These are phyloP conservation scores for Athelia sp. DNA, from an alignment of 1,284 basidiomycete species.

Conservation along the genomic window DNA sequence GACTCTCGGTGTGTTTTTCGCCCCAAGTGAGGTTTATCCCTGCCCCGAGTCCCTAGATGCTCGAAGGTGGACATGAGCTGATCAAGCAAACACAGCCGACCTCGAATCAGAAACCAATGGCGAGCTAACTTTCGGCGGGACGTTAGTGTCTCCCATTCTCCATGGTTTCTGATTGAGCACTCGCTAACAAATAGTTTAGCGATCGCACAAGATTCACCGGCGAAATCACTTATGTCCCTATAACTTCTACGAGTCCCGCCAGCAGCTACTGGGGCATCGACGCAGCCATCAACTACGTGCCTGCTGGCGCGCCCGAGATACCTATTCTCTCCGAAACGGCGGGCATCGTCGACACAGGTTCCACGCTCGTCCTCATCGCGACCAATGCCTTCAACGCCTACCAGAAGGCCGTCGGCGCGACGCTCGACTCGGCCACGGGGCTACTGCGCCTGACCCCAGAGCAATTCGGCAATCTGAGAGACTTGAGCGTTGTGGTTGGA, in stretches of 20 bases:
- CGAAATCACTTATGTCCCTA: constrained; percentile 9
- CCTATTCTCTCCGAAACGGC: constrained; percentile 5
- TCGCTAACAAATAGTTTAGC: constrained; percentile 8
- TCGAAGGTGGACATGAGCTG: too few species aligned
- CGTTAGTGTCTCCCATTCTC: not conserved
- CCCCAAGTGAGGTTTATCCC: not conserved
- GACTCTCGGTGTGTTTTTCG: constrained; percentile 3
- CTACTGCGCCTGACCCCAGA: constrained; percentile 26
- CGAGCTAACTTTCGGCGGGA: constrained; percentile 16
- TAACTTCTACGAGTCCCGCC: constrained; percentile 7
- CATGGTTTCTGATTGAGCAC: not conserved
- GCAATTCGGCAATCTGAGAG: constrained; percentile 27
- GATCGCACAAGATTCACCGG: constrained; percentile 7
- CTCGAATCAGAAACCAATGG: constrained; percentile 9
- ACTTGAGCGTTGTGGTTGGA: constrained; percentile 29
- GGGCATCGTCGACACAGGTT: constrained; percentile 15
- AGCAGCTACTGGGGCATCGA: not conserved
- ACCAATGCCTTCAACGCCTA: constrained; percentile 21
- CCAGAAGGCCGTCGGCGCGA: constrained; percentile 26
- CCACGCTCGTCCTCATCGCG: constrained; percentile 10
- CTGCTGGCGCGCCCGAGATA: constrained; percentile 2
- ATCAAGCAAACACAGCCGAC: too few species aligned
- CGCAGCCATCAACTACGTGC: constrained; percentile 4
- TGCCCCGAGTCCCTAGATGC: too few species aligned
- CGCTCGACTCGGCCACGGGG: constrained; percentile 27